Conservation (phyloP, 1,284 basidiomycete genomes). For the Tremellales sp. region DNA sequence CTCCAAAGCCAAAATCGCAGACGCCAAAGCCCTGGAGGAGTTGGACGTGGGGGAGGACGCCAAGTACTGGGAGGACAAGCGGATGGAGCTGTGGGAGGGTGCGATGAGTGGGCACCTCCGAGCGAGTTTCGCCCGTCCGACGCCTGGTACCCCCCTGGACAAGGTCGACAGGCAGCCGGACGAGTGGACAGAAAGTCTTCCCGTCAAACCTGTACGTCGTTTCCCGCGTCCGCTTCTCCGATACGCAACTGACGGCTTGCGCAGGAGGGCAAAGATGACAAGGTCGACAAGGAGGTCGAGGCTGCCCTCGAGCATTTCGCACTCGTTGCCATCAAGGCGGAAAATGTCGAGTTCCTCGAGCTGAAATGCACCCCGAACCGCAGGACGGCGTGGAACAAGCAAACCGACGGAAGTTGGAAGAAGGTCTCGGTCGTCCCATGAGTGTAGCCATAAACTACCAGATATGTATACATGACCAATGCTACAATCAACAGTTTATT, state of each 20-base stretch:
- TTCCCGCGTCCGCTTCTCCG: background rate
- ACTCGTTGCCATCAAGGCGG: conserved; percentile 38
- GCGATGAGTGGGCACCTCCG: conserved; percentile 40
- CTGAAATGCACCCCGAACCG: conserved; percentile 40
- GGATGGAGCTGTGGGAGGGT: conserved; percentile 31
- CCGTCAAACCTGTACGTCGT: conserved; percentile 27
- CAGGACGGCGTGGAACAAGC: conserved; percentile 30
- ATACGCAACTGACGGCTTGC: background rate
- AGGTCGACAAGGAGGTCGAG: conserved; percentile 32
- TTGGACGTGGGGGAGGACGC: conserved; percentile 20
- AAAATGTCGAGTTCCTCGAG: conserved; percentile 41
- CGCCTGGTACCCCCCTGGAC: conserved; percentile 35
- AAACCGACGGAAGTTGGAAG: conserved; percentile 28
- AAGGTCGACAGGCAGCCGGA: conserved; percentile 26
- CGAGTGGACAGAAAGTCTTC: conserved; percentile 31
- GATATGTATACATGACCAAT: background rate
- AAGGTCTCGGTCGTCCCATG: conserved; percentile 34
- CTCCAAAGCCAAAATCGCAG: conserved; percentile 5
- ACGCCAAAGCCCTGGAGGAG: conserved; percentile 3
- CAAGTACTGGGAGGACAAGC: conserved; percentile 40
- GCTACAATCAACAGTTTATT: background rate
- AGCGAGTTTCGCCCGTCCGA: conserved; percentile 43
- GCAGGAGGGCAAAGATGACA: conserved; percentile 13
- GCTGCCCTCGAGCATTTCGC: conserved; percentile 37
- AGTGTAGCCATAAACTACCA: background rate